Base-by-base conservation (phyloP, 2,329 filamentous ascomycete species). In the Talaromyces verruculosus region DNA sequence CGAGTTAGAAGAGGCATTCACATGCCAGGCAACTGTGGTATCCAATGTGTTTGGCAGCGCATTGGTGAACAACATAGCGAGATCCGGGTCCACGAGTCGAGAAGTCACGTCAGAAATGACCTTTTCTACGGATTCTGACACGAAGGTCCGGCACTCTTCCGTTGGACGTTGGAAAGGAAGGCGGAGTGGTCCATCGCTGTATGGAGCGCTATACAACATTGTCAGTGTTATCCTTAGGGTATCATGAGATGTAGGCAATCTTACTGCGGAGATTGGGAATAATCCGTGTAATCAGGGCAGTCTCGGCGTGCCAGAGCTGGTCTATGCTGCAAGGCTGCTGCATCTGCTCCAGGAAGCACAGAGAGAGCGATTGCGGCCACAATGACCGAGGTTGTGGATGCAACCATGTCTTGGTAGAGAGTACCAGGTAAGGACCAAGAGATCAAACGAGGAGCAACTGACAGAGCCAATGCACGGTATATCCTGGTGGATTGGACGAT, bases 1-100 rank as follows among this genome's bases (percentile, higher is more conserved):
- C 25, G 43, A 30, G 41, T 68, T 62, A 1, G 73, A 67, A 22
- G 70, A 71, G 69, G 83, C 89, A 68, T 90, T 87, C 4, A 89
- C 89, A 75, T 97, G 93, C 85, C 94, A 97, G 72, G 91, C 88
- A 69, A 97, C 87, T 0, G 93, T 97, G 0, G 93, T 97, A 74
- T 97, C 93, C 2, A 95, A 87, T 0, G 91, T 94, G 68, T 95
- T 96, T 4, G 94, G 94, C 70, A 96, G 98, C 1, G 94, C 89
- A 75, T 99, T 99, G 76, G 96, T 92, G 75, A 99, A 99, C 11
- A 99, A 83, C 30, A 93, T 88, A 3, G 94, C 94, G 13, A 99
- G 86, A 72, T 98, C 95, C 17, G 90, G 89, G 73, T 98, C 90
- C 67, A 89, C 84, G 81, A 99, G 91, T 63, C 87, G 89, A 33